phyloP scores from a whole-genome alignment of 306 rosid species.

The Malus sieversii region DNA sequence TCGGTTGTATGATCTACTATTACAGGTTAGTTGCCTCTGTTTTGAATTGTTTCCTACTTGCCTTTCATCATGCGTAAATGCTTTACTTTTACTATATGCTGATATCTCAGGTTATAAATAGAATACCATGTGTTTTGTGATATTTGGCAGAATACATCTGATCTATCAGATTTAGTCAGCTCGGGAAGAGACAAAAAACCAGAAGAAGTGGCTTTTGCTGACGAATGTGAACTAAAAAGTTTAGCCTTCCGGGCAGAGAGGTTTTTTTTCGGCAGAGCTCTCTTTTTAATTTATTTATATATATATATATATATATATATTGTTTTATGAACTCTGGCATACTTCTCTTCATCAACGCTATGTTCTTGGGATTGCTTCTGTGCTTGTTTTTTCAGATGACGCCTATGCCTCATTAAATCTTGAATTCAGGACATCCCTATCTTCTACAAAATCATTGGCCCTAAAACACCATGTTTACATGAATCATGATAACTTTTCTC shows the following conservation, averaged over 20 bases:
- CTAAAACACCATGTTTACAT: not conserved
- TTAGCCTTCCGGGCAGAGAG: conserved; percentile 86
- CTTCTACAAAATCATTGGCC: not conserved
- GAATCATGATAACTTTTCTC: not conserved
- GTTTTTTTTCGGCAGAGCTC: conserved; percentile 17
- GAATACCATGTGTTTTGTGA: conserved; percentile 13
- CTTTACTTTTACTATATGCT: not conserved
- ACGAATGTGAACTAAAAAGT: conserved; percentile 61
- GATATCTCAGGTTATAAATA: conserved; percentile 11
- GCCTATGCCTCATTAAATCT: not conserved
- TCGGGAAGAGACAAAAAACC: conserved; percentile 79
- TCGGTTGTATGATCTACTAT: conserved; percentile 78
- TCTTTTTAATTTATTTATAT: no score
- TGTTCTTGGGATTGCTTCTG: conserved; percentile 2
- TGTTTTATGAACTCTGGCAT: conserved; percentile 5
- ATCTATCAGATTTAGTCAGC: conserved; percentile 89
- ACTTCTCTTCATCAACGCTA: not conserved
- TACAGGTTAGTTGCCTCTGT: conserved; percentile 54
- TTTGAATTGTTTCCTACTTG: conserved; percentile 1
- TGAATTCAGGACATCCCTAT: not conserved
- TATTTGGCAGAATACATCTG: conserved; percentile 76
- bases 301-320: not conserved
- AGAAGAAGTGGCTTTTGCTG: conserved; percentile 68
- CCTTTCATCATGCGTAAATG: conserved; percentile 8
- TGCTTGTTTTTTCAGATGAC: not conserved